A percentile compares a stretch with the other conserved stretches of the same genome.
Conservation (phyloP, 768 basidiomycete species). For the Termitomyces sp. region DNA sequence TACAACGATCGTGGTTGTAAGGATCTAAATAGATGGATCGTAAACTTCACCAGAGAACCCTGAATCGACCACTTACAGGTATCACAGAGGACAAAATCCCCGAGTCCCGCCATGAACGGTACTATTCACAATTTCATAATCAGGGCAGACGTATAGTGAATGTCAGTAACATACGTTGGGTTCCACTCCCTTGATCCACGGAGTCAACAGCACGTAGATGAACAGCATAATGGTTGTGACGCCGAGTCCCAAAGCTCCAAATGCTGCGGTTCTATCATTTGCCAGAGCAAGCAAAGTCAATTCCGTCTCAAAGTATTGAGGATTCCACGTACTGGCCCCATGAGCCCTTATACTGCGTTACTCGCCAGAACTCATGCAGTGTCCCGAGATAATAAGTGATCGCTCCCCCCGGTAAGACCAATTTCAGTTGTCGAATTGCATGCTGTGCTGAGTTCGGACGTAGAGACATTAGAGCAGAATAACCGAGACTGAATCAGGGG, state of each 20-base stretch:
- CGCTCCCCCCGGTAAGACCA: constrained; percentile 67
- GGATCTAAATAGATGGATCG: constrained; percentile 30
- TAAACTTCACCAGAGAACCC: not conserved
- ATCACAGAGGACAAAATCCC: constrained; percentile 67
- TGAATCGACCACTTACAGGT: constrained; percentile 39
- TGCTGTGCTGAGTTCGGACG: constrained; percentile 34
- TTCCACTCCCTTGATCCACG: constrained; percentile 64
- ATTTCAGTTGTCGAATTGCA: constrained; percentile 68
- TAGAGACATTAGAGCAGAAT: constrained; percentile 16
- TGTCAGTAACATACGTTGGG: constrained; percentile 55
- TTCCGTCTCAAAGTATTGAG: not conserved
- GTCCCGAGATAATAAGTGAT: constrained; percentile 65
- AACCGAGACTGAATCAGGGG: not conserved
- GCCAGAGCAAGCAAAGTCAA: not conserved
- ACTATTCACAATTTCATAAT: constrained; percentile 39
- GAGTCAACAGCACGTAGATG: constrained; percentile 66
- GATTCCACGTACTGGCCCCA: constrained; percentile 53
- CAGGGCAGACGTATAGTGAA: not conserved
- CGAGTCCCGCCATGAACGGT: constrained; percentile 72
- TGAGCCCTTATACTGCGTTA: constrained; percentile 38
- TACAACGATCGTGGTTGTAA: constrained; percentile 67
- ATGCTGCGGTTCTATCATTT: constrained; percentile 47
- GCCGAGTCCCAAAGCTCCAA: constrained; percentile 53
- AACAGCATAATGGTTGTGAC: constrained; percentile 67
- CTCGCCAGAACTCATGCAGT: constrained; percentile 44